Conservation (phyloP, 164 flowering plant genomes). For the Magnolia officinalis region DNA sequence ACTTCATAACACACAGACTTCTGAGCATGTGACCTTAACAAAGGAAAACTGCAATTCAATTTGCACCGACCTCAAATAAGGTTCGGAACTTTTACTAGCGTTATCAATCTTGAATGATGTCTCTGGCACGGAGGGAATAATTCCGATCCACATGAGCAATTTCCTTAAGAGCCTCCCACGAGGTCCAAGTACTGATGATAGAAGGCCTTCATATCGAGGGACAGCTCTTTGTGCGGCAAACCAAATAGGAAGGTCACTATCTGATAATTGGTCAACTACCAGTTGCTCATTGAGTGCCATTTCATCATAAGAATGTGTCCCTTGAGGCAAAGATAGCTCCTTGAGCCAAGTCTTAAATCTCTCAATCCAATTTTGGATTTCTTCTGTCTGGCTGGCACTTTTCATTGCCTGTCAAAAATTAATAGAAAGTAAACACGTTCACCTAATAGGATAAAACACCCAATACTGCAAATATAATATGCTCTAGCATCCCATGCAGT, state of each 20-base stretch:
- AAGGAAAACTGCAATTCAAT: background rate
- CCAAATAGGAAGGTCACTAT: constrained; percentile 75
- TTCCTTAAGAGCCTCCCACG: constrained; percentile 76
- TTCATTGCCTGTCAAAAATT: constrained; percentile 43
- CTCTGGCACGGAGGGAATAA: constrained; percentile 52
- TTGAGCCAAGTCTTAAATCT: constrained; percentile 51
- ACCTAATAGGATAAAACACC: background rate
- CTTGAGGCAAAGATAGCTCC: constrained; percentile 33
- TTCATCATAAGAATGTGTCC: constrained; percentile 32
- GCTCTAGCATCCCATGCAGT: background rate
- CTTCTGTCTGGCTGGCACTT: constrained; percentile 35
- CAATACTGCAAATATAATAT: background rate
- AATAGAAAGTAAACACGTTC: constrained; percentile 2
- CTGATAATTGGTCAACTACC: constrained; percentile 37
- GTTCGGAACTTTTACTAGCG: constrained; percentile 37
- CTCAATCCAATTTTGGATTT: constrained; percentile 41
- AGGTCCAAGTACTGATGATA: constrained; percentile 68
- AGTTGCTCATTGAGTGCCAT: constrained; percentile 23
- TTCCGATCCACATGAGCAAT: constrained; percentile 67
- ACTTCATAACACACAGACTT: background rate
- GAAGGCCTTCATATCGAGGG: constrained; percentile 75
- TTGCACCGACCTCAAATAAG: constrained; percentile 53
- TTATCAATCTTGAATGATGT: constrained; percentile 37
- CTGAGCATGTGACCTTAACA: background rate
- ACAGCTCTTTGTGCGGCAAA: constrained; percentile 89